Conservation (phyloP, 2,329 filamentous ascomycete species). For the Colletotrichum musae region DNA sequence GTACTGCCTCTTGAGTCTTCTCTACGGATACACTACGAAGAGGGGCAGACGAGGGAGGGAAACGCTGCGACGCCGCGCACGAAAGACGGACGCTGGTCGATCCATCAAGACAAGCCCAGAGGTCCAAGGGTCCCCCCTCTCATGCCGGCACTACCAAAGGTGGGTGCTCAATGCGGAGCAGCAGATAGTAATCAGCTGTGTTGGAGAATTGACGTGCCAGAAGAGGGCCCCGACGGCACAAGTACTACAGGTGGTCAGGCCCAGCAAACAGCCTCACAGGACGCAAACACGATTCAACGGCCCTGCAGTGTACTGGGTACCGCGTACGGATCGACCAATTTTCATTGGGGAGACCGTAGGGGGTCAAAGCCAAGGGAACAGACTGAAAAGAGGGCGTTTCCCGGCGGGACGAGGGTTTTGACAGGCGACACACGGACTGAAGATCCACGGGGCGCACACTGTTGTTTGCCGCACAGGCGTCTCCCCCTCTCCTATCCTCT, state of each 20-base stretch:
- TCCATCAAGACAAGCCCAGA: constrained; percentile 10
- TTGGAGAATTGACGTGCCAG: constrained; percentile 17
- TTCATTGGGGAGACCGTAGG: background rate
- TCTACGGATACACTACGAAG: too few relatives aligned
- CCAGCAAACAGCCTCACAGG: too few relatives aligned
- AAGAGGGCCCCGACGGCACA: background rate
- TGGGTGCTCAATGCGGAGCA: constrained; percentile 23
- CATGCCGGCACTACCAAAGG: constrained; percentile 30
- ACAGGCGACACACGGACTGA: constrained; percentile 28
- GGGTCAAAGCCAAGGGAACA: background rate
- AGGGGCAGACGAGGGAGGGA: background rate
- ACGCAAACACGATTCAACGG: constrained; percentile 12
- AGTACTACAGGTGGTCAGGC: too few relatives aligned
- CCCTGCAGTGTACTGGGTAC: constrained; percentile 1
- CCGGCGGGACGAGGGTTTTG: constrained; percentile 20
- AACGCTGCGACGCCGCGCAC: background rate
- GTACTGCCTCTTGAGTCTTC: background rate
- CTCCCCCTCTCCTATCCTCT: background rate
- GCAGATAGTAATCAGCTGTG: background rate
- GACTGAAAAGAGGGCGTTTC: background rate
- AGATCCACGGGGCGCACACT: constrained; percentile 18
- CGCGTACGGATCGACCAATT: background rate
- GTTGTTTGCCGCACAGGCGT: constrained; percentile 13
- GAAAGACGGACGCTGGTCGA: background rate
- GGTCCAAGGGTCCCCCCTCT: constrained; percentile 14